Conservation (phyloP, 768 basidiomycete genomes). For the Xerocomellus amylosporus region DNA sequence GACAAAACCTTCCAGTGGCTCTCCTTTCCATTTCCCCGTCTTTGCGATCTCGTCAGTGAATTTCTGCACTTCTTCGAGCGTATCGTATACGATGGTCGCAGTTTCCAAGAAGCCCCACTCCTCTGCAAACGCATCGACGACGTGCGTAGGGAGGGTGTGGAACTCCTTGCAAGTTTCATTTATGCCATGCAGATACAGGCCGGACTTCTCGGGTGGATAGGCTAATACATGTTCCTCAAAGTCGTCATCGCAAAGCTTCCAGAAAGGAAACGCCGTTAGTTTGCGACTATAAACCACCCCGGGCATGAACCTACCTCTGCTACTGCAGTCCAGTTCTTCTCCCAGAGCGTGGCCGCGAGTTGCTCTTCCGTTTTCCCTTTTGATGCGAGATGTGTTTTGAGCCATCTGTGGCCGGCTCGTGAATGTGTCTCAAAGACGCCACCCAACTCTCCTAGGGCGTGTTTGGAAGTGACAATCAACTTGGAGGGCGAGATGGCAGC, state of each 20-base stretch:
- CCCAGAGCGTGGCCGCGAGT: constrained; percentile 73
- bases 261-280: not conserved
- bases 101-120: constrained; percentile 94
- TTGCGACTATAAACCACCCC: not conserved
- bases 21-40: constrained; percentile 77
- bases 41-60: constrained; percentile 71
- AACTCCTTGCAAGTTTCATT: constrained; percentile 70
- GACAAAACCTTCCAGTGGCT: constrained; percentile 91
- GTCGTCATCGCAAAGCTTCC: constrained; percentile 90
- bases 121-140: constrained; percentile 76
- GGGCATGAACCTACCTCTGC: constrained; percentile 66
- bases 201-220: constrained; percentile 78
- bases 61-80: constrained; percentile 61
- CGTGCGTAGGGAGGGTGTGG: constrained; percentile 60
- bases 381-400: constrained; percentile 53
- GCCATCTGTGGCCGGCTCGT: constrained; percentile 80
- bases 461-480: constrained; percentile 88
- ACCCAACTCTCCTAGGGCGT: constrained; percentile 66
- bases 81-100: constrained; percentile 46
- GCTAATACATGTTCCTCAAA: constrained; percentile 96
- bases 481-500: constrained; percentile 73
- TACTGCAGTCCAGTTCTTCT: constrained; percentile 82
- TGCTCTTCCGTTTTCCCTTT: constrained; percentile 69
- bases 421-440: constrained; percentile 62
- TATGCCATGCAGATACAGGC: constrained; percentile 90